Percentiles rank a stretch among this genome's conserved stretches.
phyloP scores from a whole-genome alignment of 176 grass and related monocot genomes.

The Alloteropsis semialata region DNA sequence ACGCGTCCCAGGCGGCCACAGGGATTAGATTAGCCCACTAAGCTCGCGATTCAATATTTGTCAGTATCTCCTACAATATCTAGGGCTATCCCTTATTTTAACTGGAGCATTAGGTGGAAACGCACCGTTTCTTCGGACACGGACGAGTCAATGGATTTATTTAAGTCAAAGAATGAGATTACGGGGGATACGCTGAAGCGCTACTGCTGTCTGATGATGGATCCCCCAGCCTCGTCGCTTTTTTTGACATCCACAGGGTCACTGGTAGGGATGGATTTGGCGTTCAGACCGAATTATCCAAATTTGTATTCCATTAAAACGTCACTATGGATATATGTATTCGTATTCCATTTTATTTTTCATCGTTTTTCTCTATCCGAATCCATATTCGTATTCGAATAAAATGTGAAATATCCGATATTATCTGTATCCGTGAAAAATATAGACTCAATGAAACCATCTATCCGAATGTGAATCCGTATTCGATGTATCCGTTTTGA shows the following conservation, averaged over 20 bases:
- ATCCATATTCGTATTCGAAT: too few species aligned
- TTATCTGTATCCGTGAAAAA: too few species aligned
- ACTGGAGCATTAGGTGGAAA: not conserved
- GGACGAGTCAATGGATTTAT: not conserved
- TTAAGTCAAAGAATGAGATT: not conserved
- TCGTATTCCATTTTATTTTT: too few species aligned
- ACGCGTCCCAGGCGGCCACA: conserved; percentile 18
- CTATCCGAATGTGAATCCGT: too few species aligned
- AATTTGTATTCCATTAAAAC: too few species aligned
- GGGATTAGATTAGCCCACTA: conserved; percentile 18
- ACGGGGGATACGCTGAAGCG: conserved; percentile 25
- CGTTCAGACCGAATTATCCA: too few species aligned
- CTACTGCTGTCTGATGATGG: not conserved
- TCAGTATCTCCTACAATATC: conserved; percentile 26
- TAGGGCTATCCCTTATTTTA: conserved; percentile 23
- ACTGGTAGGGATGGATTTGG: too few species aligned
- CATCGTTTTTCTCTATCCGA: too few species aligned
- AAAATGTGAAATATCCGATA: too few species aligned
- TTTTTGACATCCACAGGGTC: not conserved
- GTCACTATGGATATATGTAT: too few species aligned
- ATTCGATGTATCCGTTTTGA: too few species aligned
- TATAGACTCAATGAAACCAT: too few species aligned
- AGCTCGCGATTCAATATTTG: not conserved
- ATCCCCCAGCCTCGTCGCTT: not conserved
- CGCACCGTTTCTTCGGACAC: not conserved